Evolutionary conservation across 345 rosid species (phyloP), one percentile per base, ranked within the genome.

Genomic region (Linum usitatissimum): DNA sequence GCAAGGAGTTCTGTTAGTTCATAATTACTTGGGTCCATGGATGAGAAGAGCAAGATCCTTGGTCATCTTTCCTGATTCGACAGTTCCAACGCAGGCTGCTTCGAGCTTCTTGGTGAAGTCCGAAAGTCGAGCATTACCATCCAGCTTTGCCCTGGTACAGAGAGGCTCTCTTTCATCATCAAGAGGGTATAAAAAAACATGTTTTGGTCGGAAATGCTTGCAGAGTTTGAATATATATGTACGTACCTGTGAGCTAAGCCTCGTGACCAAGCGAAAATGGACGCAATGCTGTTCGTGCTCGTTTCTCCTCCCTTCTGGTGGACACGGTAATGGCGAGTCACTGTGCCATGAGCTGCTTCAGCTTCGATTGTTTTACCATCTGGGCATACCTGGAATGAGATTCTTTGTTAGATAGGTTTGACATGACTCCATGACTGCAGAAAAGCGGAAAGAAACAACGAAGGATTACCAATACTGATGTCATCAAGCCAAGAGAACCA

Each of bases 221-320:
- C 28, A 23, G 28, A 23, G 28, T 23, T 23, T 23, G 28, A 23
- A 23, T 23, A 23, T 23, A 23, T 23, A 23, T 23, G 28, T 23
- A 23, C 28, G 19, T 75, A 86, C 99, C 99, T 90, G 82, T 93
- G 97, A 62, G 97, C 86, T 78, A 93, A 97, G 58, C 99, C 99
- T 31, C 95, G 75, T 15, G 97, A 75, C 99, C 99, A 93, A 68
- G 99, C 99, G 75, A 93, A 93, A 42, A 93, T 93, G 54, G 99
- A 93, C 42, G 99, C 99, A 69, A 93, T 90, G 69, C 99, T 93
- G 86, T 93, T 93, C 55, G 99, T 93, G 80, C 99, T 93, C 63
- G 99, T 93, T 79, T 93, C 97, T 18, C 99, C 99, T 55, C 97
- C 97, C 74, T 90, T 93, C 80, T 93, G 99, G 57, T 93, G 97